Base-by-base conservation (phyloP, 352 stramenopile genomes). In the Chrysophaeum taylorii region DNA sequence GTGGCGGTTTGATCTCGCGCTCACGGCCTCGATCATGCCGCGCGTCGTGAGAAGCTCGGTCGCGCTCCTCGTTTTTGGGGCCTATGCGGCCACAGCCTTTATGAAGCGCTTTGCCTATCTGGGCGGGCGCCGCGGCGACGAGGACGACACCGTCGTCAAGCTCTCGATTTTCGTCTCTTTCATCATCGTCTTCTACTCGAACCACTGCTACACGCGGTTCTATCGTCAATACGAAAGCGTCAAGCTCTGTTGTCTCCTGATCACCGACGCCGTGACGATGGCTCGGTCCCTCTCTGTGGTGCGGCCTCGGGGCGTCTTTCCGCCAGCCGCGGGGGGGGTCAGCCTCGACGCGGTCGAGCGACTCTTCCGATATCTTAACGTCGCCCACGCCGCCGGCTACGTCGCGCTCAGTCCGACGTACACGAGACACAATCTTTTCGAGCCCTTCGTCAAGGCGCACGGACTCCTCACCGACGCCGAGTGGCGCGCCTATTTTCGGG, bases 171-270 rank as follows among this genome's bases (percentile, higher is more conserved):
- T 54, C 45, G 45, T 54, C 45, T 54, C 45, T 25, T 54, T 54
- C 23, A 27, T 54, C 45, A 54, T 54, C 45, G 45, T 54, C 45
- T 54, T 54, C 45, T 54, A 54, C 45, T 54, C 45, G 23, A 54
- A 54, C 45, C 12, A 54, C 45, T 54, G 45, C 45, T 54, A 54
- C 45, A 27, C 23, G 12, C 45, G 45, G 18, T 54, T 54, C 45
- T 54, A 54, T 25, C 45, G 45, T 25, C 45, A 54, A 25, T 14
- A 14, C 12, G 45, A 54, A 23, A 25, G 18, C 45, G 45, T 54
- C 7, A 14, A 27, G 45, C 5, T 14, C 45, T 14, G 12, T 7
- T 54, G 45, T 25, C 45, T 16, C 7, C 5, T 25, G 45, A 27
- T 54, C 45, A 7, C 23, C 45, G 12, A 14, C 45, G 45, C 21